Evolutionary conservation across 345 rosid species (phyloP).

Genomic region (Mangifera indica): DNA sequence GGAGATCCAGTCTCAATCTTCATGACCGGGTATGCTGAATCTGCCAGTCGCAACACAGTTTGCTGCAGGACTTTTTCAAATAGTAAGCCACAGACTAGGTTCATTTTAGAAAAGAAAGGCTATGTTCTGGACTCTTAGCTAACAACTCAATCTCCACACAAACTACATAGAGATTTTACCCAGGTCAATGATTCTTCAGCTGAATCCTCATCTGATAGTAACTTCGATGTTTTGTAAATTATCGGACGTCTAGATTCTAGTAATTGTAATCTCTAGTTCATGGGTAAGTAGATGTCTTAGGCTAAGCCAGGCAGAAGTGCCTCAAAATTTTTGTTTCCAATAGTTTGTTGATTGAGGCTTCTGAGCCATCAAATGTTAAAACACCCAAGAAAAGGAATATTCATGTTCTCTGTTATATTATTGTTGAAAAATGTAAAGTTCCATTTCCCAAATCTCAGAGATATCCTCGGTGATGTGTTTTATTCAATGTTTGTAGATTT

Average conservation of each 20-base stretch:
- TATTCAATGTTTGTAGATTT: neutral
- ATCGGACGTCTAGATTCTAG: constrained; percentile 40
- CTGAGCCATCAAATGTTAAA: constrained; percentile 15
- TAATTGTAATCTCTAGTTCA: constrained; percentile 30
- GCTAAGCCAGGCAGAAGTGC: constrained; percentile 26
- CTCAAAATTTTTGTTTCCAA: constrained; percentile 36
- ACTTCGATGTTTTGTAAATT: constrained; percentile 40
- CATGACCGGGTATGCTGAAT: constrained; percentile 41
- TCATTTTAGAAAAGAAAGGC: constrained; percentile 45
- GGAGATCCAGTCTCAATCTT: constrained; percentile 50
- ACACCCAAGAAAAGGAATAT: constrained; percentile 20
- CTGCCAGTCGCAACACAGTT: constrained; percentile 41
- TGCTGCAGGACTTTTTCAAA: constrained; percentile 60
- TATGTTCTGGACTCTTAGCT: constrained; percentile 38
- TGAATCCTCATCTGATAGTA: constrained; percentile 26
- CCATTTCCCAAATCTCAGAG: neutral
- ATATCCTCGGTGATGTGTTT: neutral
- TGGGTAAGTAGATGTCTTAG: constrained; percentile 26
- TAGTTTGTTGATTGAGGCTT: constrained; percentile 34
- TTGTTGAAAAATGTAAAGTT: constrained; percentile 22
- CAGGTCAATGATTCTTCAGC: constrained; percentile 29
- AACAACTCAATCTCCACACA: constrained; percentile 26
- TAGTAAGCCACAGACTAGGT: constrained; percentile 50
- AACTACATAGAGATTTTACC: constrained; percentile 13
- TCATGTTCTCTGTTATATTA: constrained; percentile 13